Evolutionary conservation across 768 basidiomycete genomes (phyloP), one percentile per base, ranked within the genome.

Genomic region (Rhodocollybia butyracea): DNA sequence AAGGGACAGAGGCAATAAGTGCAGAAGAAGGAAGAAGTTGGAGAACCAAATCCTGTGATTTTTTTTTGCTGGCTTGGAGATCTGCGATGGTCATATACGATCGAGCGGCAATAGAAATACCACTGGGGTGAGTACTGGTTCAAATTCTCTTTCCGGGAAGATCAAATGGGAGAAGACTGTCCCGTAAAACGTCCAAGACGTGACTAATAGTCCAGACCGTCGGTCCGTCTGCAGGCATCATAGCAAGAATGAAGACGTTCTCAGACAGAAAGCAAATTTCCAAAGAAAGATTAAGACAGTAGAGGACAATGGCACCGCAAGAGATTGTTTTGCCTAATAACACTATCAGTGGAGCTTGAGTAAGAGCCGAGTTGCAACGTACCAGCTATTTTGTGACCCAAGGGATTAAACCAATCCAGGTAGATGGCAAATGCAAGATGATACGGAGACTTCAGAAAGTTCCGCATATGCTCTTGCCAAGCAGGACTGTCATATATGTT

Each of bases 321-420:
- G 59, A 61, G 17, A 61, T 46, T 34, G 40, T 26, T 57, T 62
- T 60, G 22, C 60, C 58, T 61, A 31, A 7, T 13, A 30, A 29
- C 24, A 22, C 13, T 6, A 13, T 30, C 27, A 15, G 36, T 52
- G 30, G 21, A 31, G 31, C 22, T 12, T 55, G 40, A 17, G 42
- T 26, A 45, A 52, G 48, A 40, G 45, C 53, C 47, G 42, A 41
- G n/a, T 62, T 55, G 26, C 58, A 56, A 47, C 43, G 30, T 55
- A 60, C 66, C 65, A 32, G 63, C 62, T 22, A 51, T 27, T 48
- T 64, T 64, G 36, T 62, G 66, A 4, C 55, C 40, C 10, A 57
- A 69, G 1, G 68, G 70, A 63, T 74, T 74, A 51, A 71, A 73
- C 70, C 70, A 73, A 53, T 74, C 69, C 51, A 71, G 58, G 57